Evolutionary conservation across 2,329 filamentous ascomycete species (phyloP), one percentile per base, ranked within the genome.

Genomic region (Botrytis byssoidea): DNA sequence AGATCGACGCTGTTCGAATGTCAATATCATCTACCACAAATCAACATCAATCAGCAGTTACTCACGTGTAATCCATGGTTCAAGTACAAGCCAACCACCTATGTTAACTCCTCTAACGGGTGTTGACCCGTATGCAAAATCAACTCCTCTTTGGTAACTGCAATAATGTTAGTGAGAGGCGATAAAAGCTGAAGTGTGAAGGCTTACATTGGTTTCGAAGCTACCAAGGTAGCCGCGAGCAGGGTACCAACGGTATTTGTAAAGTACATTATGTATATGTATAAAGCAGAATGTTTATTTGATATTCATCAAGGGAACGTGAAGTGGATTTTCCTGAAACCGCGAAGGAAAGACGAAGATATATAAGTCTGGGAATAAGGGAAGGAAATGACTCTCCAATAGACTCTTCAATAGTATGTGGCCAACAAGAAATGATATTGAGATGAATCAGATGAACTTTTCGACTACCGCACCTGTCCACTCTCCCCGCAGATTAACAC

Each of bases 41-140:
- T 51, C 37, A n/a, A 59, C 20, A 10, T 72, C 22, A 32, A 55
- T 5, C 32, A 8, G 35, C 14, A 9, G n/a, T 29, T 68, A 22
- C 71, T 61, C 40, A 72, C 71, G 88, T 8, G 86, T 88, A 70
- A 89, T 89, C 86, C 86, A 88, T 61, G 82, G 81, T 77, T 79
- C 77, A 32, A 81, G 74, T 20, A 80, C 68, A 20, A 81, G 78
- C 82, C 82, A 83, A 18, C 82, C 82, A 32, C 70, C 73, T 32
- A 73, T 74, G 22, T 68, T 72, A 14, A 74, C 70, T 29, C 72
- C 82, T 59, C 81, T 81, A n/a, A 88, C 84, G 75, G 84, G 86
- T 48, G 84, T 82, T 20, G 79, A 78, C n/a, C 85, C 85, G 83
- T 85, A 88, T 32, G 81, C 78, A 79, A 88, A 88, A 63, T 77